phyloP scores from a whole-genome alignment of 208 protist genomes.

The Phytomonas sp. region DNA sequence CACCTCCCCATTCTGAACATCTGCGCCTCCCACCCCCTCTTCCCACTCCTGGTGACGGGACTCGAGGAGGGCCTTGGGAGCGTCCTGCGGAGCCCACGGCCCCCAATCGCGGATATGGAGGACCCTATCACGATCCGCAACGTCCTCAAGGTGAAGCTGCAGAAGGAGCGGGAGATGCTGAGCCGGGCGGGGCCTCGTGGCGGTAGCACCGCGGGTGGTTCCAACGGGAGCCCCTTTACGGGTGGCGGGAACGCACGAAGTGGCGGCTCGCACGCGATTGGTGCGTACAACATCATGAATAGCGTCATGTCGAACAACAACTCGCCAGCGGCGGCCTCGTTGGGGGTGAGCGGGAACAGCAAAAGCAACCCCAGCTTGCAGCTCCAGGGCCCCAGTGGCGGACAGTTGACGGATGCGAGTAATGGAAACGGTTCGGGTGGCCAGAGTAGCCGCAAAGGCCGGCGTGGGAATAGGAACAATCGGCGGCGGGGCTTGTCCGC shows the following conservation, averaged over 20 bases:
- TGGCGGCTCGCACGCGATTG: not conserved
- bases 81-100: slow-evolving; percentile 6
- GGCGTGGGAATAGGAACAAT: not conserved
- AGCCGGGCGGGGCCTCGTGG: not conserved
- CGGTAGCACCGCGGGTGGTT: not conserved
- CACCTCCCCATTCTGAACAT: slow-evolving; percentile 50
- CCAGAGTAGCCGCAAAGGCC: not conserved
- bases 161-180: slow-evolving; percentile 23
- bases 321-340: not conserved
- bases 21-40: slow-evolving; percentile 39
- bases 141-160: slow-evolving; percentile 42
- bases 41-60: slow-evolving; percentile 36
- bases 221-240: not conserved
- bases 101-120: slow-evolving; percentile 10
- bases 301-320: not conserved
- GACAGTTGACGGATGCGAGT: not conserved
- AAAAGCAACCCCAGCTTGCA: not conserved
- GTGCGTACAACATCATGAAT: not conserved
- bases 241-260: not conserved
- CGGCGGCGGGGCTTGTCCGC: not conserved
- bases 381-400: not conserved
- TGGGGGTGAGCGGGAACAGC: too few species aligned
- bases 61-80: slow-evolving; percentile 11
- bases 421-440: not conserved
- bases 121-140: slow-evolving; percentile 15